Evolutionary conservation across 805 yeast species (phyloP).

Genomic region (Tetrapisispora fleetii): DNA sequence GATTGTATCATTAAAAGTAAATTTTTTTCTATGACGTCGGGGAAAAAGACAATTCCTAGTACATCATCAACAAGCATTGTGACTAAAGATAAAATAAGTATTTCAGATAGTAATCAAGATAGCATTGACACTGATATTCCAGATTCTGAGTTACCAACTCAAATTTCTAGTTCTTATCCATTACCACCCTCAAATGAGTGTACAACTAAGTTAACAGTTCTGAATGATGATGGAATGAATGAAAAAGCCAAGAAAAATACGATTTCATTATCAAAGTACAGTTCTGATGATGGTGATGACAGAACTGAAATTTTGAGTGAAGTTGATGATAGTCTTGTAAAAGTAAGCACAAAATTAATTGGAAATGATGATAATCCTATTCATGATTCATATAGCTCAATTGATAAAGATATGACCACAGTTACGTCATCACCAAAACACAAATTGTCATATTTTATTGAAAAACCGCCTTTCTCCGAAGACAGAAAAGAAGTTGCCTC

Average conservation of each 20-base stretch:
- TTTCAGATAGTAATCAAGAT: conserved; percentile 4
- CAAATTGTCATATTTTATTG: background rate
- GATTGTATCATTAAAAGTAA: background rate
- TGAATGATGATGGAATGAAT: background rate
- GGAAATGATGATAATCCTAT: background rate
- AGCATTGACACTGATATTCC: conserved; percentile 21
- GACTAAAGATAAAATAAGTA: background rate
- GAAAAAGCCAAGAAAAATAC: background rate
- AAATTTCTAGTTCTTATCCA: conserved; percentile 15
- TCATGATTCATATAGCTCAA: background rate
- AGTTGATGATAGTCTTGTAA: background rate
- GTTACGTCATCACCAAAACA: background rate
- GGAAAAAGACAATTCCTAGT: background rate
- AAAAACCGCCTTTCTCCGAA: background rate
- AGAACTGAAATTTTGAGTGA: conserved; percentile 9
- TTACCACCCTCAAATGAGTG: background rate
- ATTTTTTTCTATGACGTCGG: background rate
- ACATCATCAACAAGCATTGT: background rate
- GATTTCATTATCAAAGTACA: background rate
- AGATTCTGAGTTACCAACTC: conserved; percentile 21
- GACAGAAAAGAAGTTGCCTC: background rate
- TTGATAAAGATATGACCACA: no score
- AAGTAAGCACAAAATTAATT: background rate
- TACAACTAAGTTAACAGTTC: background rate
- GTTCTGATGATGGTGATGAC: conserved; percentile 5